These are phyloP conservation scores for Diddensiella transvaalensis DNA, from an alignment of 805 yeast species.

Conservation along the genomic window DNA sequence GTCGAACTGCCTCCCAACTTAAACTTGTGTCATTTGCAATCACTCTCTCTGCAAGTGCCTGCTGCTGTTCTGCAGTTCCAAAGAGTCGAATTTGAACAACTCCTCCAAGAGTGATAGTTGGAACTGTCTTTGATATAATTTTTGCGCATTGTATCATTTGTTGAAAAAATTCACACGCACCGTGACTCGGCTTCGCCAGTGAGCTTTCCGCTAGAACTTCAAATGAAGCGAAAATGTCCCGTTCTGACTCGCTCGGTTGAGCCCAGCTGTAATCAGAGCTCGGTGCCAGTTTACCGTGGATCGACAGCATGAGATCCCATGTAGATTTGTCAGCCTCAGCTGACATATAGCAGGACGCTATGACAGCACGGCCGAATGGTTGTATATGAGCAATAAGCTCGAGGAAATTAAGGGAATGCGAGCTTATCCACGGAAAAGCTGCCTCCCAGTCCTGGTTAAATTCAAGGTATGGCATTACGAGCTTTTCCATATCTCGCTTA, in stretches of 20 bases:
- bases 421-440: conserved; percentile 19
- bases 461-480: conserved; percentile 30
- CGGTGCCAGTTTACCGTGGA: not conserved
- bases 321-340: conserved; percentile 2
- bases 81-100: conserved; percentile 15
- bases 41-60: conserved; percentile 13
- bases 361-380: conserved; percentile 16
- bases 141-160: conserved; percentile 17
- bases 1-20: conserved; percentile 15
- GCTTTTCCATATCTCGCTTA: conserved; percentile 23
- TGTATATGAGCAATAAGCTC: conserved; percentile 15
- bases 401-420: conserved; percentile 17
- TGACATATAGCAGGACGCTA: conserved; percentile 22
- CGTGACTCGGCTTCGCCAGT: conserved; percentile 3
- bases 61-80: conserved; percentile 18
- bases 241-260: not conserved
- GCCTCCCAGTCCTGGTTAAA: conserved; percentile 20
- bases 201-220: not conserved
- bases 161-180: conserved; percentile 15
- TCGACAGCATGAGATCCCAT: conserved; percentile 10
- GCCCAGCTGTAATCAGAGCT: not conserved
- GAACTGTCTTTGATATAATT: conserved; percentile 17
- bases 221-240: not conserved
- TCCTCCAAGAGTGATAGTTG: conserved; percentile 12
- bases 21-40: conserved; percentile 12